Evolutionary conservation across 108 stramenopile genomes (phyloP), one percentile per base, ranked within the genome.

Genomic region (Aureococcus anophagefferens): DNA sequence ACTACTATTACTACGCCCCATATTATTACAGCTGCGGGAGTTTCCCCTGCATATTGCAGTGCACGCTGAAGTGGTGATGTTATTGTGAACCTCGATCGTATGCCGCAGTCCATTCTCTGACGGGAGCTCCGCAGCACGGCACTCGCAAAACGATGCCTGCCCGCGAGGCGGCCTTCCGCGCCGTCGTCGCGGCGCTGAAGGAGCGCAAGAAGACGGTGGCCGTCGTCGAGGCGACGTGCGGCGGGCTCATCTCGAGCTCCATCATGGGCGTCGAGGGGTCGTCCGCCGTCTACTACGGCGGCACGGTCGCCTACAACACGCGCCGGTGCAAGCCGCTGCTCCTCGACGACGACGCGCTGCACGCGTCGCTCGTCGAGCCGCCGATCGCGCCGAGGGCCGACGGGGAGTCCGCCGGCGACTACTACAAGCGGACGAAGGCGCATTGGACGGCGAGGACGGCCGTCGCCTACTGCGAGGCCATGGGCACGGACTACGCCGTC

Each of bases 221-320:
- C 51, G 85, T 89, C 45, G 84, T 89, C 30, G 90, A 91, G 80
- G 74, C 74, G 37, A 84, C 86, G 69, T 85, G 86, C 71, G 90
- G 90, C 64, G 90, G 90, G 35, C 73, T 89, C 40, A 89, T 91
- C 35, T 70, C 78, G 46, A 68, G 87, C 13, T 83, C 82, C 46
- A 79, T 91, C 63, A 86, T 91, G 88, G 79, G 81, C 4, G 68
- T 80, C 30, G 85, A 86, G 0, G 90, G 90, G 62, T 81, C 89
- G 16, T 87, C 86, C 18, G n/a, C 76, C 32, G 86, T 89, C 17
- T 91, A 78, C 70, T 82, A 71, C 67, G 90, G 90, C 36, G 90
- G 90, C 63, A 86, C 71, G 5, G 32, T 91, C 16, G 81, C 86
- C 0, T 91, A 91, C 74, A 91, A 85, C 68, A 91, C 90, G 0